Base-by-base conservation (phyloP, 2,329 filamentous ascomycete species). In the Colletotrichum eremochloae region DNA sequence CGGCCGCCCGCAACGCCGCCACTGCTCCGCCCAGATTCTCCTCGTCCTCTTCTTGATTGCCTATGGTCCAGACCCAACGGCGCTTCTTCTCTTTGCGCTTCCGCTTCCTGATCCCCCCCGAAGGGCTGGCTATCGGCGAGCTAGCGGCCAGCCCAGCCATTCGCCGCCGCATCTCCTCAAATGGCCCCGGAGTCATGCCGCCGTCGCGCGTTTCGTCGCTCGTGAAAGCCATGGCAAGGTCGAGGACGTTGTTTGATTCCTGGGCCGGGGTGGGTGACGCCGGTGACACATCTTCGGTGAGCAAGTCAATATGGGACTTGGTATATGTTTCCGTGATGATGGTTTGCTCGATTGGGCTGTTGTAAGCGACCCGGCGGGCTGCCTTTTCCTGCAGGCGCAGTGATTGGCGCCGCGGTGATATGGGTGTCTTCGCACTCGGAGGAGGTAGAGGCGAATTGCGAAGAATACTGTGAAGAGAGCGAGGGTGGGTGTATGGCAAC, bases 51-150 rank as follows among this genome's bases (percentile, higher is more conserved):
- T 84, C 85, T 1, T 88, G 87, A 71, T 86, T 85, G 3, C 86
- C 88, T 56, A 92, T 91, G 1, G 90, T 92, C 90, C 90, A 92
- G 46, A 90, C 87, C 90, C 90, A 92, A 55, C 86, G 86, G 15
- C 89, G 83, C 80, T 88, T 90, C 84, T 90, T 91, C 75, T 91
- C 90, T 77, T 83, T 84, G 42, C 82, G 80, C 78, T 85, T 89
- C 12, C 86, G 83, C 78, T 89, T 90, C n/a, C 85, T 84, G 60
- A 88, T 82, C 2, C 85, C 85, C 1, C 81, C 77, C 5, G 82
- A 79, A 0, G 86, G 84, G 1, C 81, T 83, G 40, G 62, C 60
- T 9, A 14, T 44, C 24, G 84, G 83, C 2, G 84, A 84, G 29
- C 82, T 82, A 0, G 85, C 79, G 9, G 76, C 82, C 60, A 88